Evolutionary conservation across 768 basidiomycete species (phyloP), one percentile per base, ranked within the genome.

Genomic region (Xerocomellus chrysenteron): DNA sequence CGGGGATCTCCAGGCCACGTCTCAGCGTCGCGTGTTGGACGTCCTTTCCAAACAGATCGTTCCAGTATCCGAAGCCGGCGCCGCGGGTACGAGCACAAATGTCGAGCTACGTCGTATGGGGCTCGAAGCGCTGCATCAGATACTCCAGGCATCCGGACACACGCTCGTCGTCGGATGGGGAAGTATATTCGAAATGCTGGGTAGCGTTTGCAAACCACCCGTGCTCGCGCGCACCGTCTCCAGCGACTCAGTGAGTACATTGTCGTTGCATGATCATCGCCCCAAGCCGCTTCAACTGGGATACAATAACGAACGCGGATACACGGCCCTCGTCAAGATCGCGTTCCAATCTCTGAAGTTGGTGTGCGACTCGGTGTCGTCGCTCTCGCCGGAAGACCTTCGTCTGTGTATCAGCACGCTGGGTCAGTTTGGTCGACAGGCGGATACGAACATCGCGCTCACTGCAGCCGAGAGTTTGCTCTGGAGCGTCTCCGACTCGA

Each of bases 401-500:
- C 87, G 87, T 9, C 78, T 92, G 10, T 98, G 94, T 64, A 96
- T 98, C 72, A 83, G 80, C 58, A 95, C 96, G 5, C 78, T 99
- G 0, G 92, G 92, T 6, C 87, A 89, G 52, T 99, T 96, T 71
- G 94, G 95, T 9, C 82, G 87, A 17, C 96, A 98, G 65, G 81
- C 85, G 1, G 97, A 98, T 61, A 95, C 96, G 39, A 99, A 99
- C 64, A 96, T 99, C 54, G 92, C 94, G 2, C 75, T 99, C 53
- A 96, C 96, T 1, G 92, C 93, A 0, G 93, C 95, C 0, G 93
- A 93, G 55, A 94, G 92, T 51, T 74, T 98, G 3, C 77, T 99
- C 5, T 98, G 96, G 96, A 89, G 91, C 57, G 91, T 99, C 0
- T 97, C 95, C 0, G 96, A 99, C 68, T 90, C 92, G 1, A 92